Conservation (phyloP, 257 asterid species). For the Plantago ovata region DNA sequence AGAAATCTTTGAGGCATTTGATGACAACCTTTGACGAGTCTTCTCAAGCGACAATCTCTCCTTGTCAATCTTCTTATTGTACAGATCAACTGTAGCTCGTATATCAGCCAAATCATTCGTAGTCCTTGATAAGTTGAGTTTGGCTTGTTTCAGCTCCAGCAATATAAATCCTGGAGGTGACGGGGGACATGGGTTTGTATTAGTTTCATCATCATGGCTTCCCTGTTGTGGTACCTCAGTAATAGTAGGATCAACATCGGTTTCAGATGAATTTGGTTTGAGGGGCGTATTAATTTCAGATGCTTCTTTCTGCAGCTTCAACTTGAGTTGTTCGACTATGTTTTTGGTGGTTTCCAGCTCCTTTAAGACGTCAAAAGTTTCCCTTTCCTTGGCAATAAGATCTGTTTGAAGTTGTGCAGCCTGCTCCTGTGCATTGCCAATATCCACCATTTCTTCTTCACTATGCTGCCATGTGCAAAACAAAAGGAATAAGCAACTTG, state of each 20-base stretch:
- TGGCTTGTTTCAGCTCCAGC: slow-evolving; percentile 77
- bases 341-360: slow-evolving; percentile 66
- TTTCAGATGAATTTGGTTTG: slow-evolving; percentile 10
- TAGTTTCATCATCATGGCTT: slow-evolving; percentile 13
- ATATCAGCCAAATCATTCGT: slow-evolving; percentile 71
- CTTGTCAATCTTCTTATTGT: slow-evolving; percentile 68
- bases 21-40: slow-evolving; percentile 68
- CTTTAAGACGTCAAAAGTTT: slow-evolving; percentile 71
- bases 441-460: slow-evolving; percentile 36
- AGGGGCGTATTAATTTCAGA: slow-evolving; percentile 38
- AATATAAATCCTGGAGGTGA: slow-evolving; percentile 63
- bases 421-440: slow-evolving; percentile 60
- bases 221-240: slow-evolving; percentile 20
- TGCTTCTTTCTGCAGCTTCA: slow-evolving; percentile 61
- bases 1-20: slow-evolving; percentile 47
- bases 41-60: slow-evolving; percentile 76
- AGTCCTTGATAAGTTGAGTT: slow-evolving; percentile 56
- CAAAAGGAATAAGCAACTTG: neutral
- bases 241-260: slow-evolving; percentile 13
- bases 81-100: slow-evolving; percentile 65
- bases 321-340: slow-evolving; percentile 54
- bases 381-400: slow-evolving; percentile 65
- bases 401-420: slow-evolving; percentile 64
- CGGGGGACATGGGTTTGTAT: slow-evolving; percentile 34
- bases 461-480: slow-evolving; percentile 31